Percentiles rank a stretch among this genome's conserved stretches.
Evolutionary conservation across 495 filamentous ascomycete species (phyloP).

Genomic region (Sabuloglossum arenarium): DNA sequence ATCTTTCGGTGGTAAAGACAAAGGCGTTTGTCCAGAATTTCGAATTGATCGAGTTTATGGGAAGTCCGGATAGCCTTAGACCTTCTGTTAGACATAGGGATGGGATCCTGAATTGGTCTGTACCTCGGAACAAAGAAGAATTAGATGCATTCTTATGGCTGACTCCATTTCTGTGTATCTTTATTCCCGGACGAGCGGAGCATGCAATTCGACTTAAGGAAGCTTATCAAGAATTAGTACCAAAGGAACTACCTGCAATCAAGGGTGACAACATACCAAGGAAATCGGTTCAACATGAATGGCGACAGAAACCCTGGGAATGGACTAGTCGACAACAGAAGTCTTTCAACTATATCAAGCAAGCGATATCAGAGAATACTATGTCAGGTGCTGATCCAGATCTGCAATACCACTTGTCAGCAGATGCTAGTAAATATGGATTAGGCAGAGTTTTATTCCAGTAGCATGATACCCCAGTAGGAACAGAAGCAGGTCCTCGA

Average conservation of each 20-base stretch:
- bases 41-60: background rate
- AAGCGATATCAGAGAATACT: background rate
- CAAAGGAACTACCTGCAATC: background rate
- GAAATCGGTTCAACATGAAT: background rate
- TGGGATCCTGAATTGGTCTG: background rate
- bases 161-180: background rate
- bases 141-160: conserved; percentile 2
- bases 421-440: background rate
- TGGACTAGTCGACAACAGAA: background rate
- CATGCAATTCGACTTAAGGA: background rate
- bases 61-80: background rate
- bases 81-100: background rate
- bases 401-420: background rate
- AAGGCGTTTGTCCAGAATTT: background rate
- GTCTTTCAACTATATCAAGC: conserved; percentile 1
- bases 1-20: background rate
- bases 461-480: background rate
- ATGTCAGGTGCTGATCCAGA: background rate
- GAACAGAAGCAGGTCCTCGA: background rate
- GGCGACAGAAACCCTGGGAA: background rate
- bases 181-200: background rate
- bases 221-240: background rate
- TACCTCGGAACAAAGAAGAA: background rate
- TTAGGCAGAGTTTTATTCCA: background rate
- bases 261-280: background rate